Evolutionary conservation across 257 asterid species (phyloP).

Genomic region (Capsicum baccatum): DNA sequence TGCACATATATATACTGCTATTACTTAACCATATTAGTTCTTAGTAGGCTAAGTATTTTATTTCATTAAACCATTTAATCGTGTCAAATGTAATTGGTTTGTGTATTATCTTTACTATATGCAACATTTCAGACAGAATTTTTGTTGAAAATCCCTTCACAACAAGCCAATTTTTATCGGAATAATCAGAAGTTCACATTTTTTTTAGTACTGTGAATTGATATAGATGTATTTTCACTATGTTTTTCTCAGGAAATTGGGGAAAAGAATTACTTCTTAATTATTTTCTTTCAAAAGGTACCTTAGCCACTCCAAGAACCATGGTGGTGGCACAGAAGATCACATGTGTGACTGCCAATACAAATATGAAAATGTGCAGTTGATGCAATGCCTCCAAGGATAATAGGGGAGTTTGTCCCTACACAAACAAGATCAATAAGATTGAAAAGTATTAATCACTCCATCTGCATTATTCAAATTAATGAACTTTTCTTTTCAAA

Average conservation of each 20-base stretch:
- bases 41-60: background rate
- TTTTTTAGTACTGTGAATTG: background rate
- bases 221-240: background rate
- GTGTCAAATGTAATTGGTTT: background rate
- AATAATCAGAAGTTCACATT: background rate
- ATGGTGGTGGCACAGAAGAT: constrained; percentile 71
- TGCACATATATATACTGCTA: no score
- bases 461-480: background rate
- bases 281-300: constrained; percentile 31
- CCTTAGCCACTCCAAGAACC: constrained; percentile 77
- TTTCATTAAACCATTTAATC: background rate
- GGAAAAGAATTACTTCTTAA: background rate
- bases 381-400: constrained; percentile 85
- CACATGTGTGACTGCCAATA: constrained; percentile 81
- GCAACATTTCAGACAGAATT: background rate
- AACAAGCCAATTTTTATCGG: background rate
- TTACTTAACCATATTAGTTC: no score
- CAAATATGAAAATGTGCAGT: constrained; percentile 89
- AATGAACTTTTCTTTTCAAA: background rate
- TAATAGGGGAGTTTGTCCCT: constrained; percentile 70
- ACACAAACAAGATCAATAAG: background rate
- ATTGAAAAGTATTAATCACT: background rate
- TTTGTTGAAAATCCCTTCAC: background rate
- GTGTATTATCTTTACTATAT: background rate
- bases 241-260: background rate